These are phyloP conservation scores for Liquidambar formosana DNA, from an alignment of 164 flowering plant species.

Conservation along the genomic window DNA sequence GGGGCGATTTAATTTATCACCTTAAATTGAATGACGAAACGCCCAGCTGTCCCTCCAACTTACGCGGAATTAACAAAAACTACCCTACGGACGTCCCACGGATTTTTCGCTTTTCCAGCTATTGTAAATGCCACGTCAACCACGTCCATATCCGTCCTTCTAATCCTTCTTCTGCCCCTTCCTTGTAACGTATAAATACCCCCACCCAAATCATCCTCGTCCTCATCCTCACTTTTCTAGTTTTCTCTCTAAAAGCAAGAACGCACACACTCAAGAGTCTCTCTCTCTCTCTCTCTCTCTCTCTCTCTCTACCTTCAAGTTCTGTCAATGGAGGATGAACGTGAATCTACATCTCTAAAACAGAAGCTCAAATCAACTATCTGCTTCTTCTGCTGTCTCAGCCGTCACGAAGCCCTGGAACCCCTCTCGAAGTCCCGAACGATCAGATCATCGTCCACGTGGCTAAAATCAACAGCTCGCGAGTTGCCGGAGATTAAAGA, in stretches of 20 bases:
- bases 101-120: not conserved
- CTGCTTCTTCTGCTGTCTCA: slow-evolving; percentile 33
- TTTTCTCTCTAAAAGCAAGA: not conserved
- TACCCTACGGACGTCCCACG: not conserved
- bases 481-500: slow-evolving; percentile 37
- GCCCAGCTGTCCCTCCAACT: not conserved
- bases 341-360: slow-evolving; percentile 9
- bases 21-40: no score
- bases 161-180: no score
- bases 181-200: no score
- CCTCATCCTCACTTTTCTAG: no score
- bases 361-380: slow-evolving; percentile 20
- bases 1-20: no score
- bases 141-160: no score
- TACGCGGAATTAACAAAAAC: not conserved
- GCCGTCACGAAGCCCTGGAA: not conserved
- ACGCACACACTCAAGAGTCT: no score
- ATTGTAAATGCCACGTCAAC: no score
- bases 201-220: no score
- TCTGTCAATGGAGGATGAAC: slow-evolving; percentile 9
- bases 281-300: not conserved
- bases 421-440: slow-evolving; percentile 14
- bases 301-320: not conserved
- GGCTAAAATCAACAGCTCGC: slow-evolving; percentile 31
- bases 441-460: slow-evolving; percentile 21